These are phyloP conservation scores for Sarocladiaceae sp. DNA, from an alignment of 2,329 filamentous ascomycete genomes.

Conservation along the genomic window DNA sequence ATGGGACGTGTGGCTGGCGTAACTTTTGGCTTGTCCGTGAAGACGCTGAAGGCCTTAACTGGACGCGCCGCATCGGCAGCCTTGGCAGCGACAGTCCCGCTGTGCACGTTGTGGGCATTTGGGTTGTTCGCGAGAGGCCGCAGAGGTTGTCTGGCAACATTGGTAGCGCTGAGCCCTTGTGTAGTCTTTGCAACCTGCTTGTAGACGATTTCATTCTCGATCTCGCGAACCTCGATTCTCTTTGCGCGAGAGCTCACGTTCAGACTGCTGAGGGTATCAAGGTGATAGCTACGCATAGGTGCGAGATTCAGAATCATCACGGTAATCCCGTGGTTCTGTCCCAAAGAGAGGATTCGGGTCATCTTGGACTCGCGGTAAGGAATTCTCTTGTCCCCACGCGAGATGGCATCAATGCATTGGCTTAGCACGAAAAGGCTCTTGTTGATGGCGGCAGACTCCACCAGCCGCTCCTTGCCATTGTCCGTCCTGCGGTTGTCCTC, in stretches of 20 bases:
- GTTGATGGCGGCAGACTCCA: constrained; percentile 97
- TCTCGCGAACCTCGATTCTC: constrained; percentile 90
- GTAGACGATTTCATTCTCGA: constrained; percentile 91
- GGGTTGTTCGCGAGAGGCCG: constrained; percentile 60
- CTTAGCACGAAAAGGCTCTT: constrained; percentile 93
- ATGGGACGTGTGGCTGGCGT: constrained; percentile 25
- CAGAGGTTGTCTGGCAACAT: constrained; percentile 64
- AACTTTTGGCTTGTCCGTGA: constrained; percentile 63
- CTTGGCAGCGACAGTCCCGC: constrained; percentile 39
- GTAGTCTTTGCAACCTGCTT: constrained; percentile 61
- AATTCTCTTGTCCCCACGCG: constrained; percentile 65
- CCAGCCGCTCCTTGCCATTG: constrained; percentile 82
- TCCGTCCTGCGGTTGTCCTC: constrained; percentile 94
- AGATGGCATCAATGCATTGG: constrained; percentile 93
- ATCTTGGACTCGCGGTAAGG: constrained; percentile 96
- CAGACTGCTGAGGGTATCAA: constrained; percentile 87
- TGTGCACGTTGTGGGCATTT: constrained; percentile 70
- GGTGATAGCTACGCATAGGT: constrained; percentile 83
- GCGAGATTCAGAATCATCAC: constrained; percentile 96
- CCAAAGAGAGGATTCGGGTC: constrained; percentile 86
- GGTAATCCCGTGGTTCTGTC: constrained; percentile 91
- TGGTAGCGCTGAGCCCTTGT: constrained; percentile 30
- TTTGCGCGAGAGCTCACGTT: constrained; percentile 95
- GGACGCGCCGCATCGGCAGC: constrained; percentile 58
- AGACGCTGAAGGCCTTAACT: constrained; percentile 79